phyloP scores from a whole-genome alignment of 2,329 filamentous ascomycete genomes.

The Arthrinium phaeospermum region DNA sequence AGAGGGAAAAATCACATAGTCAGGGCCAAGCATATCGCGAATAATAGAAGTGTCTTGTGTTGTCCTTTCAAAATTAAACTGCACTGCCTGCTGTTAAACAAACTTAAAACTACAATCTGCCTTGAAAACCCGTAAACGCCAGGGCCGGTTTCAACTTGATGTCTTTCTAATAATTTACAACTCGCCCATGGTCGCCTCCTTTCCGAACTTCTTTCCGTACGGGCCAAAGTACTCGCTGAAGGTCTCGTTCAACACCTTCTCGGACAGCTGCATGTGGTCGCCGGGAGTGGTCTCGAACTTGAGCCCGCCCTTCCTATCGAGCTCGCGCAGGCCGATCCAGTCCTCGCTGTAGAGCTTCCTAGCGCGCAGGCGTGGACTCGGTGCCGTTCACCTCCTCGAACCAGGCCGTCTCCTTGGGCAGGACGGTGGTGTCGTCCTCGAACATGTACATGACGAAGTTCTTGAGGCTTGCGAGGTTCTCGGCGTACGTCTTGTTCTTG shows the following conservation, averaged over 20 bases:
- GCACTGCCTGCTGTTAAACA: background rate
- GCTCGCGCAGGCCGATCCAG: slow-evolving; percentile 82
- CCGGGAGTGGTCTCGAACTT: slow-evolving; percentile 76
- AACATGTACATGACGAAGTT: slow-evolving; percentile 92
- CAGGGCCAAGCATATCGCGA: slow-evolving; percentile 15
- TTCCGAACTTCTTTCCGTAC: slow-evolving; percentile 45
- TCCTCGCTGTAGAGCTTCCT: slow-evolving; percentile 83
- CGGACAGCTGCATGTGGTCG: slow-evolving; percentile 80
- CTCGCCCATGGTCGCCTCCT: slow-evolving; percentile 41
- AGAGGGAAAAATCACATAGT: slow-evolving; percentile 20
- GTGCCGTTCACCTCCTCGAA: slow-evolving; percentile 85
- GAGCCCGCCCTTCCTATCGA: slow-evolving; percentile 81
- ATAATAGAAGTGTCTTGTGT: slow-evolving; percentile 19
- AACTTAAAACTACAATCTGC: slow-evolving; percentile 7
- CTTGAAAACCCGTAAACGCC: background rate
- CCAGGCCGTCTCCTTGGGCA: slow-evolving; percentile 91
- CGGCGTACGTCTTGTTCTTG: slow-evolving; percentile 78
- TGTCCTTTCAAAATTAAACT: background rate
- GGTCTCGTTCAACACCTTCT: slow-evolving; percentile 67
- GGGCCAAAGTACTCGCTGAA: slow-evolving; percentile 73
- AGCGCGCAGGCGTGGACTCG: slow-evolving; percentile 70
- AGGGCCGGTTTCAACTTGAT: background rate
- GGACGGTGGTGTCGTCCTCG: slow-evolving; percentile 80
- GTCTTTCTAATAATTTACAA: slow-evolving; percentile 37
- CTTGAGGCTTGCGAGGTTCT: slow-evolving; percentile 71